Evolutionary conservation across 108 stramenopile genomes (phyloP), one percentile per base, ranked within the genome.

Genomic region (Discostella stelligeroides): DNA sequence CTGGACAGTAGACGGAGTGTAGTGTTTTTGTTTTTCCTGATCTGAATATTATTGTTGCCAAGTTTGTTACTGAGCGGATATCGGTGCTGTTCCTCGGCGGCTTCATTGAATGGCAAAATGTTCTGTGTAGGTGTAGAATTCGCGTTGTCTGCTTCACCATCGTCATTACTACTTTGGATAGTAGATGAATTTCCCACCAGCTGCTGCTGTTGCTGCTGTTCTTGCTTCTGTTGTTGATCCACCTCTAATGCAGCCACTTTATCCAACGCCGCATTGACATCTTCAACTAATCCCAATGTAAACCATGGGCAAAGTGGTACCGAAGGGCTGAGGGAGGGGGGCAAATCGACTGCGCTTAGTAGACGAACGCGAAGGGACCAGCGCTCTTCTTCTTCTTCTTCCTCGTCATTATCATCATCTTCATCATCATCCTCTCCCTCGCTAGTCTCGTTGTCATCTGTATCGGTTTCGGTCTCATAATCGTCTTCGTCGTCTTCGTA

Each of bases 271-370:
- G 53, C 53, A 37, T 34, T 30, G 60, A 61, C 50, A 34, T 75
- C 72, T 42, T 68, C 66, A 25, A 88, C 82, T 56, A 90, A 71
- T 1, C 92, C 89, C 40, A 89, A 59, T 42, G 89, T 85, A 42
- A 94, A 66, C 28, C 88, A 84, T 0, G 92, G 92, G 64, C 88
- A 91, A 0, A 94, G 74, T 0, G 92, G 92, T 12, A 85, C 73
- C 47, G 75, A 85, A 14, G 89, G 85, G 23, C 82, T 72, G 23
- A 94, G 72, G 43, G 76, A 75, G 11, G 77, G 64, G 2, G 92
- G 92, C 38, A 94, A 63, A 66, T 94, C 89, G 37, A 85, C 85
- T 0, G 87, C 89, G 15, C 84, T 84, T 45, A 90, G 55, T 10
- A 94, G 70, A 40, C 81, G 78, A 12, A 91, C 73, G 12, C 80